A percentile compares a stretch with the other conserved stretches of the same genome.
Conservation (phyloP, 306 rosid species). For the Pyrus communis region DNA sequence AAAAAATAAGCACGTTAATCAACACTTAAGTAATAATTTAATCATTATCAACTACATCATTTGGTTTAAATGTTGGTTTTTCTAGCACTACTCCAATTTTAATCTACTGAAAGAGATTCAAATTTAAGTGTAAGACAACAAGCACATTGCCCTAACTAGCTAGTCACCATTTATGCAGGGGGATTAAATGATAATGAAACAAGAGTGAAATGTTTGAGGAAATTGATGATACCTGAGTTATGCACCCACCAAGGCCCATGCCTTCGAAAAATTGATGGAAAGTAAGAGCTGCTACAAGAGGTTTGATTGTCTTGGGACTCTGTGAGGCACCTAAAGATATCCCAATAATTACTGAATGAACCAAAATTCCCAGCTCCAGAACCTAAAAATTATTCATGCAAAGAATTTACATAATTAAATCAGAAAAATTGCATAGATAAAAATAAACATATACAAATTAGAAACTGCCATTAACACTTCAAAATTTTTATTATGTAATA, state of each 20-base stretch:
- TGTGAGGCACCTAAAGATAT: slow-evolving; percentile 51
- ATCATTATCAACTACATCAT: no score
- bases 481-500: no score
- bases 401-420: neutral
- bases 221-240: slow-evolving; percentile 28
- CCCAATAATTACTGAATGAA: slow-evolving; percentile 54
- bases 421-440: neutral
- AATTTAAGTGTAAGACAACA: neutral
- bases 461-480: no score
- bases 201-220: neutral
- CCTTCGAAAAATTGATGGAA: slow-evolving; percentile 63
- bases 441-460: no score
- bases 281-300: slow-evolving; percentile 51
- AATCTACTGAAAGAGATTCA: no score
- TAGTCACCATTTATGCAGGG: neutral
- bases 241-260: slow-evolving; percentile 53
- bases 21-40: no score
- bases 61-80: no score
- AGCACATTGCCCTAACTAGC: neutral
- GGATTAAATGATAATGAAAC: neutral
- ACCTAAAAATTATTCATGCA: slow-evolving; percentile 12
- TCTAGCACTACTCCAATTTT: no score
- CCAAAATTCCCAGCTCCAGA: slow-evolving; percentile 39
- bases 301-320: slow-evolving; percentile 44
- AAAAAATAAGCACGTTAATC: no score